phyloP scores from a whole-genome alignment of 1,139 yeast species.

The Magnusiomyces paraingens region DNA sequence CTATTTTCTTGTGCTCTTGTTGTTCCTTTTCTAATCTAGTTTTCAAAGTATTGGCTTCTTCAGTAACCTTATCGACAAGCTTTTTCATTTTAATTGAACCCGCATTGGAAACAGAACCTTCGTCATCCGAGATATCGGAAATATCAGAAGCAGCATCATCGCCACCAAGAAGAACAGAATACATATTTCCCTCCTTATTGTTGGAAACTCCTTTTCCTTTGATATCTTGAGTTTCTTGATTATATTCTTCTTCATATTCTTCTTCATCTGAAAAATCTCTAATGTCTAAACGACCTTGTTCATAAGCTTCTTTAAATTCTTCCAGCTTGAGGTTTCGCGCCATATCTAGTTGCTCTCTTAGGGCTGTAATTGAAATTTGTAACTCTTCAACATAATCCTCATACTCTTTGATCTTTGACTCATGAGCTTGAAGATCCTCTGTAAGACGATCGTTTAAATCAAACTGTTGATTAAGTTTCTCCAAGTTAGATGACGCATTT shows the following conservation, averaged over 20 bases:
- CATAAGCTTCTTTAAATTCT: background rate
- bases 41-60: too few relatives aligned
- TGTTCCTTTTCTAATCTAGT: too few relatives aligned
- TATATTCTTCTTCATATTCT: background rate
- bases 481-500: background rate
- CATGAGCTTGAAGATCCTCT: background rate
- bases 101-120: background rate
- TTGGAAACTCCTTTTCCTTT: background rate
- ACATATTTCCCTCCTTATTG: background rate
- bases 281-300: slow-evolving; percentile 1
- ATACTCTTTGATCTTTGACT: background rate
- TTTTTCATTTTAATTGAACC: too few relatives aligned
- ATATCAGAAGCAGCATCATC: background rate
- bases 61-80: too few relatives aligned
- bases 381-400: background rate
- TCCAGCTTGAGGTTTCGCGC: background rate
- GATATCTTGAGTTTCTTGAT: background rate
- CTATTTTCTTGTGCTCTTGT: too few relatives aligned
- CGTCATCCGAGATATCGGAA: background rate
- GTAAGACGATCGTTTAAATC: background rate
- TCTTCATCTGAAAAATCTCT: background rate
- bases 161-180: background rate
- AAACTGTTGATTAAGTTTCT: background rate
- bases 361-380: background rate
- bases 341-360: background rate